Evolutionary conservation across 2,329 filamentous ascomycete genomes (phyloP), one percentile per base, ranked within the genome.

Genomic region (Phyllosticta paracitricarpa): DNA sequence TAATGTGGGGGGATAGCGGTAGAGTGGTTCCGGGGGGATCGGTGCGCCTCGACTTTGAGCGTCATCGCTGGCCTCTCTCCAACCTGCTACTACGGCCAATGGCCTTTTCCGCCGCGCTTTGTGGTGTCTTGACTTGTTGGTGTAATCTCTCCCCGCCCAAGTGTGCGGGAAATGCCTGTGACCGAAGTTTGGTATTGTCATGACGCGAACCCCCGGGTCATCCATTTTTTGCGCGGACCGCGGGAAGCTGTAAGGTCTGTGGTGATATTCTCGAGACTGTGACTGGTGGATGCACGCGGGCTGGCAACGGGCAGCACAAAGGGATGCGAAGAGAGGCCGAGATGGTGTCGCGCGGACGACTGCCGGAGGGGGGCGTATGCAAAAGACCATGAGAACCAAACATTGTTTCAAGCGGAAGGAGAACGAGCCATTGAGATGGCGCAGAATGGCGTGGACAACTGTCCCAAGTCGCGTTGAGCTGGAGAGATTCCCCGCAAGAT

Each of bases 361-460:
- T 76, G 77, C 78, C 79, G 77, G 72, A 80, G 76, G 74, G 80
- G 77, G 75, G 76, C 77, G 76, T 78, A 78, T 62, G 77, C 81
- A 72, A 76, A 80, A 76, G 82, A 81, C 84, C 84, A 87, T 87
- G 82, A 82, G 81, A 80, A 70, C 72, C 77, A 77, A 75, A 79
- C 84, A 87, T 86, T 68, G 78, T 84, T 82, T 76, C 74, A 75
- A 63, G 48, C 22, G 22, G 28, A 33, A 25, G 25, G 25, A 25
- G 24, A 25, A 14, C 30, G 51, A 48, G 54, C 56, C 60, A 62
- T 62, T 51, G 54, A 26, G n/a, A 51, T 14, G 14, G 56, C 55
- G 51, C 54, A 33, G 28, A 54, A 57, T 57, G 51, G 26, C 54
- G 25, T 54, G 26, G 25, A 30, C 10, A 33, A 28, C 54, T 61